Base-by-base conservation (phyloP, 2,329 filamentous ascomycete genomes). In the Colletotrichum cordylinicola region DNA sequence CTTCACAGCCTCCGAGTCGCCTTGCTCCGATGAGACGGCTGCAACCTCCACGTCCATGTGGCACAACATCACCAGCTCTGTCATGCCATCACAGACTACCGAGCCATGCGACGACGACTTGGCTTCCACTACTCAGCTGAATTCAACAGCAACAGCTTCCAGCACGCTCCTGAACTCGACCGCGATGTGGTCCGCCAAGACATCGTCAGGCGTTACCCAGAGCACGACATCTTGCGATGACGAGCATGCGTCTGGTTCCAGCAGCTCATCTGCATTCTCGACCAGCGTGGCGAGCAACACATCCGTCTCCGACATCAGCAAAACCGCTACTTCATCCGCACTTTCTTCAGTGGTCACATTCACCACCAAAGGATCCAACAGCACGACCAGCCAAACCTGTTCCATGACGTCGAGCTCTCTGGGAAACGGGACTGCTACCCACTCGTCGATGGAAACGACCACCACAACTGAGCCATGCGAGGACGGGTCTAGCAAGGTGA, bases 91-190 rank as follows among this genome's bases (percentile, higher is more conserved):
- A 21, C 67, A 48, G 27, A 58, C 29, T 18, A 70, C 58, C 15
- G 48, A 74, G 60, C 48, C 74, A 16, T 70, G 70, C 52, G 64
- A 77, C n/a, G 72, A 70, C 35, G 71, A 70, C 16, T n/a, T 21
- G 27, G 52, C 56, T 58, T 70, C 67, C 4, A 58, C 43, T 12
- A 48, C n/a, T 18, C 43, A 13, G 12, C 56, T n/a, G 9, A 58
- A 60, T 18, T 58, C 67, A 24, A 65, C 43, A 15, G 52, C 67
- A 15, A 33, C 18, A n/a, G 58, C 16, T 7, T 58, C 61, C 13
- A 64, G 43, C 58, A 35, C 56, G 15, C 56, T 56, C 13, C 18
- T 58, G 24, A 70, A 35, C 43, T 74, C 71, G 2, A 74, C 60
- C 31, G 16, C n/a, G 9, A 31, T 31, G 16, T 60, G 55, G 55